Base-by-base conservation (phyloP, 352 stramenopile genomes). In the Hyaloperonospora brassicae region DNA sequence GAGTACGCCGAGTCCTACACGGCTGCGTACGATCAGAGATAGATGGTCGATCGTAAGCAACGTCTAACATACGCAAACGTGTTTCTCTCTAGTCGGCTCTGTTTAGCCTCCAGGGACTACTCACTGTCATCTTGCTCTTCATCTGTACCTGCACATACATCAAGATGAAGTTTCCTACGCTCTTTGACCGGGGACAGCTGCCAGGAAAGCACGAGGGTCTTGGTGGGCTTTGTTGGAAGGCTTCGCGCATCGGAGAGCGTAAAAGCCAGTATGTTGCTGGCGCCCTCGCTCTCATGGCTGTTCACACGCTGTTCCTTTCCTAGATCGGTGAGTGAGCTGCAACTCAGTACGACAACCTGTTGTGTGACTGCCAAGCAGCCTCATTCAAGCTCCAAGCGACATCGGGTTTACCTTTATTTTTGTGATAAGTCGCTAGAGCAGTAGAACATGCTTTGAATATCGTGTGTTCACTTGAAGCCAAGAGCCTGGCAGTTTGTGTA, bases 111-210 rank as follows among this genome's bases (percentile, higher is more conserved):
- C 89, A 95, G 46, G 96, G 92, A 30, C 73, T 98, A 43, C 84
- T 99, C 39, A 98, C 94, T 14, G 90, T 98, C 36, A 75, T 98
- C 41, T 64, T 98, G 50, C 84, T 99, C 42, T 88, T 98, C 66
- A 98, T 99, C 74, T 98, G 94, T 75, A 98, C 91, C 34, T 98
- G 90, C 70, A 96, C 95, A 10, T 99, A 97, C 79, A 79, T 98
- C 36, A 88, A 95, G 61, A 95, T 96, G 67, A 93, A 98, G 60
- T 87, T 97, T 64, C 92, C 95, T 21, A 91, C 82, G 40, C 95
- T 98, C 51, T 98, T 98, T 68, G 95, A 98, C 68, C 81, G 75
- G 27, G 70, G 71, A 13, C 74, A 92, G 69, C 70, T 87, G 41
- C 78, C 78, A 3, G 79, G 82, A 52, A 89, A 92, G 57, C 85